A percentile compares a stretch with the other conserved stretches of the same genome.
Conservation (phyloP, 495 filamentous ascomycete genomes). For the Terfezia claveryi region DNA sequence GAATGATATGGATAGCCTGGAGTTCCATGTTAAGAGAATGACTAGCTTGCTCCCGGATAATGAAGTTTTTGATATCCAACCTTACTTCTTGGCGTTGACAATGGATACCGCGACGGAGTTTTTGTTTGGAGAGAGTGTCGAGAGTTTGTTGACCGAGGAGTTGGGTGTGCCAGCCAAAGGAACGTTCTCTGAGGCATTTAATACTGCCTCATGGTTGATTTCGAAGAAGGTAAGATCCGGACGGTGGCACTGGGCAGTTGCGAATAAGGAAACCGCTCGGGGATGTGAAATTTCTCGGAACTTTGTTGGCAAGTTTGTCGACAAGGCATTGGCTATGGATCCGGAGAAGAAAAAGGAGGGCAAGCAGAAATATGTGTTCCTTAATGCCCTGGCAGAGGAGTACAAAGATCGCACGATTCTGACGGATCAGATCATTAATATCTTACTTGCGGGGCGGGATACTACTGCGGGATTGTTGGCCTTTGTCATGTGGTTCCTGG, state of each 20-base stretch:
- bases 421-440: conserved; percentile 31
- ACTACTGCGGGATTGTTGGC: conserved; percentile 35
- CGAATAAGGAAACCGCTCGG: no score
- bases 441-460: conserved; percentile 40
- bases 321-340: conserved; percentile 23
- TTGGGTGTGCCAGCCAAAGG: no score
- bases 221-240: no score
- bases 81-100: conserved; percentile 30
- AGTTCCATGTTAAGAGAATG: conserved; percentile 4
- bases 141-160: conserved; percentile 12
- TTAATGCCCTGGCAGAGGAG: conserved; percentile 24
- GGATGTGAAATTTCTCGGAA: conserved; percentile 10
- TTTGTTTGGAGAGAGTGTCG: conserved; percentile 26
- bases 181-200: no score
- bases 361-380: conserved; percentile 23
- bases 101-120: conserved; percentile 27
- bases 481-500: conserved; percentile 33
- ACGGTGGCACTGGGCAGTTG: no score
- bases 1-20: conserved; percentile 9
- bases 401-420: conserved; percentile 29
- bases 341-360: conserved; percentile 4
- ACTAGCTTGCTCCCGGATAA: background rate
- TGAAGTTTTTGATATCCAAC: conserved; percentile 25
- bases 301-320: conserved; percentile 25
- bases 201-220: no score